Evolutionary conservation across 2,329 filamentous ascomycete species (phyloP), one percentile per base, ranked within the genome.

Genomic region (Aspergillus sp.): DNA sequence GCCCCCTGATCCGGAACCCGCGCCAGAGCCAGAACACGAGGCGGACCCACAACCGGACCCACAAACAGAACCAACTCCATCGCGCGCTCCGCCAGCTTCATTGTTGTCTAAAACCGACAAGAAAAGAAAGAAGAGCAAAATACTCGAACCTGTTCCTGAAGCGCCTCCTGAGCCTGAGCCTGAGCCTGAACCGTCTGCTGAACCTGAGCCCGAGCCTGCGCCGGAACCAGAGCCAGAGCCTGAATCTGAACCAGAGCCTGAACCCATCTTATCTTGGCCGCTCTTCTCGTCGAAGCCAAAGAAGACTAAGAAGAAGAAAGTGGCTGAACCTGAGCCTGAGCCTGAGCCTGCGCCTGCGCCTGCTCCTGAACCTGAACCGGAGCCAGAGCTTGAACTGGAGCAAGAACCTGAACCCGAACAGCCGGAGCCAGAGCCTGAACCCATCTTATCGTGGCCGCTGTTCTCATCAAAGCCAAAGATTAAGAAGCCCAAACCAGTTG

Each of bases 1-100:
- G 9, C 53, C 51, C n/a, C 50, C 51, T 9, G 54, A 48, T 13
- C 52, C 44, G 30, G 27, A 56, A 55, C 58, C 56, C 27, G 54
- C 53, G 44, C 50, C 61, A 52, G 41, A 73, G 67, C 58, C 68
- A 65, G 51, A 68, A 68, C 50, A 67, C 66, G 50, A 65, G 62
- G 17, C 37, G 20, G 51, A 53, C 33, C 52, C 49, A 5, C 51
- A 46, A 9, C 53, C 49, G 13, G 50, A 56, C 13, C 53, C 50
- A n/a, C 52, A 58, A 22, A 50, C 63, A 19, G 65, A 67, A 35
- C 51, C 25, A 30, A 30, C 25, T 30, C 10, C 25, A 30, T 30
- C 25, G 25, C 25, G 10, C 10, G 25, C 25, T 12, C 25, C 25
- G 25, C 25, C 25, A 30, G 12, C 25, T 30, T 12, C 25, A 30